phyloP scores from a whole-genome alignment of 2,329 filamentous ascomycete species.

The Cladophialophora bantiana region DNA sequence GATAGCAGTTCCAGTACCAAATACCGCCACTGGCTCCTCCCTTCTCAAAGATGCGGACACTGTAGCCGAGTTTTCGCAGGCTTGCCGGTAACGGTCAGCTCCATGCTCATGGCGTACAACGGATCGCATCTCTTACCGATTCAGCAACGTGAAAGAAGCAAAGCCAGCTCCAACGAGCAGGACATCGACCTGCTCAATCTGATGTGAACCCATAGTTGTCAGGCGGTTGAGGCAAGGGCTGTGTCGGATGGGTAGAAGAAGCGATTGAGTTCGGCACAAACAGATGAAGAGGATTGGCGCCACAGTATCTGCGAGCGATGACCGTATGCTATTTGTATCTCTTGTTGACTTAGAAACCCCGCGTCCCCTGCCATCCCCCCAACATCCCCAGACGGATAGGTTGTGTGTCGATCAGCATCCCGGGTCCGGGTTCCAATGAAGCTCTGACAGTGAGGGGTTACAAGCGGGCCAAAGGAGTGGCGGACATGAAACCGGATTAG shows the following conservation, averaged over 20 bases:
- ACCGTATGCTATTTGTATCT: not conserved
- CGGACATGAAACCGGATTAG: not conserved
- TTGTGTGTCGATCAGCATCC: conserved; percentile 11
- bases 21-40: conserved; percentile 52
- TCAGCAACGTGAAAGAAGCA: conserved; percentile 60
- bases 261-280: not conserved
- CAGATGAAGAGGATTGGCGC: not conserved
- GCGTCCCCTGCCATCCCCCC: conserved; percentile 10
- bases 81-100: conserved; percentile 31
- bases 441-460: conserved; percentile 25
- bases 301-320: not conserved
- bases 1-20: conserved; percentile 50
- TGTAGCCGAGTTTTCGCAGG: conserved; percentile 59
- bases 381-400: conserved; percentile 14
- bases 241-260: not conserved
- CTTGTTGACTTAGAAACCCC: conserved; percentile 20
- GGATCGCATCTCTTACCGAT: conserved; percentile 24
- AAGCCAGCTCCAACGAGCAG: conserved; percentile 45
- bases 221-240: not conserved
- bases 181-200: conserved; percentile 32
- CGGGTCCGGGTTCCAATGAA: not conserved
- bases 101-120: not conserved
- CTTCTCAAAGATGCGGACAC: conserved; percentile 60
- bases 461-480: conserved; percentile 31
- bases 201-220: conserved; percentile 30